A percentile compares a stretch with the other conserved stretches of the same genome.
Evolutionary conservation across 768 basidiomycete species (phyloP).

Genomic region (Pulveroboletus sp.): DNA sequence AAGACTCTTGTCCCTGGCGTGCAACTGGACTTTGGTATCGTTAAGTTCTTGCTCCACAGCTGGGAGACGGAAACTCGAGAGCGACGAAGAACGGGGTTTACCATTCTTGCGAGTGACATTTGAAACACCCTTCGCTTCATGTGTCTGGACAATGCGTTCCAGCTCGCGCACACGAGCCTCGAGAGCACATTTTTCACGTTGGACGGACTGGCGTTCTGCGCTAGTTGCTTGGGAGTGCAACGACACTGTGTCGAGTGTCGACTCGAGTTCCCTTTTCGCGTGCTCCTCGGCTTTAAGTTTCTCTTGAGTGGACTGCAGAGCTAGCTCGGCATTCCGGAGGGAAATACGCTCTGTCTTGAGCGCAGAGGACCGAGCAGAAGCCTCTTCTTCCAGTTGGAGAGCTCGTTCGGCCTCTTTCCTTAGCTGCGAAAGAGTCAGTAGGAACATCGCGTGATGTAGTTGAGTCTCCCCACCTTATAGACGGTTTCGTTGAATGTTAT

Average conservation of each 20-base stretch:
- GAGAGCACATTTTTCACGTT: slow-evolving; percentile 53
- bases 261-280: slow-evolving; percentile 50
- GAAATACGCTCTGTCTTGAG: slow-evolving; percentile 51
- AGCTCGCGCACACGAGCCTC: slow-evolving; percentile 58
- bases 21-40: slow-evolving; percentile 41
- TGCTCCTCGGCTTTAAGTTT: slow-evolving; percentile 48
- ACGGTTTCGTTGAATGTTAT: slow-evolving; percentile 33
- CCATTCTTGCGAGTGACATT: slow-evolving; percentile 33
- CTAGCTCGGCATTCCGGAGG: slow-evolving; percentile 47
- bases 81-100: slow-evolving; percentile 56
- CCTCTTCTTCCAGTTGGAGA: slow-evolving; percentile 49
- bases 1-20: slow-evolving; percentile 44
- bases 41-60: slow-evolving; percentile 53
- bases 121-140: slow-evolving; percentile 30
- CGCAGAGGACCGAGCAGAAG: slow-evolving; percentile 48
- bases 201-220: slow-evolving; percentile 40
- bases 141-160: slow-evolving; percentile 38
- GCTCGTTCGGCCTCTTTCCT: slow-evolving; percentile 52
- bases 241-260: slow-evolving; percentile 51
- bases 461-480: slow-evolving; percentile 29
- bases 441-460: neutral
- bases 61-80: slow-evolving; percentile 45
- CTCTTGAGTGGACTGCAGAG: slow-evolving; percentile 45
- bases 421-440: slow-evolving; percentile 38
- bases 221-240: slow-evolving; percentile 46